Conservation (phyloP, 768 basidiomycete species). For the Lactarius vividus region DNA sequence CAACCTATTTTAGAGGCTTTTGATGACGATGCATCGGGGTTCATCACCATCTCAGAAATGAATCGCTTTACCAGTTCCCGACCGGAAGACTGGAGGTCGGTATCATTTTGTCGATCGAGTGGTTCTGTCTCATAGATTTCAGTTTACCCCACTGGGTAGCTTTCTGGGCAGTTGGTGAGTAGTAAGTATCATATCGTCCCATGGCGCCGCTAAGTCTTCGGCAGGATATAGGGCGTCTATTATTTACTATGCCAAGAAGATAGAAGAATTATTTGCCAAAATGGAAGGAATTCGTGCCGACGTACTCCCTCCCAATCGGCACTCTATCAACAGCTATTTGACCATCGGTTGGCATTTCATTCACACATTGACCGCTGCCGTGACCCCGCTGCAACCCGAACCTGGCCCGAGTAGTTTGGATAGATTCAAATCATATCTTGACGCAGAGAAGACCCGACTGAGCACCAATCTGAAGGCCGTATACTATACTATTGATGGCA, state of each 20-base stretch:
- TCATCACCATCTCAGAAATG: constrained; percentile 35
- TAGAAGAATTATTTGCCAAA: constrained; percentile 15
- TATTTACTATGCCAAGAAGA: constrained; percentile 19
- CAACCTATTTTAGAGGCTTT: constrained; percentile 35
- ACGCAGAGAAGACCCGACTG: constrained; percentile 32
- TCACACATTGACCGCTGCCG: constrained; percentile 13
- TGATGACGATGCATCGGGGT: constrained; percentile 38
- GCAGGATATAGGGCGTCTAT: constrained; percentile 19
- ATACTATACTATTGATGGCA: constrained; percentile 33
- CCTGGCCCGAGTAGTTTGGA: neutral
- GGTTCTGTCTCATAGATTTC: neutral
- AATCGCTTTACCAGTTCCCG: constrained; percentile 34
- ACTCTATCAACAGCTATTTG: constrained; percentile 3
- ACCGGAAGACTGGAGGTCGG: constrained; percentile 33
- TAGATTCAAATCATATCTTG: constrained; percentile 29
- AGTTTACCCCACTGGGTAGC: constrained; percentile 35
- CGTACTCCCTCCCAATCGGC: constrained; percentile 15
- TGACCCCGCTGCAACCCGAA: neutral
- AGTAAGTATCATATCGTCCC: neutral
- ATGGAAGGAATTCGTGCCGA: constrained; percentile 18
- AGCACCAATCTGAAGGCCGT: constrained; percentile 29
- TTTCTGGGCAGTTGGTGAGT: constrained; percentile 33
- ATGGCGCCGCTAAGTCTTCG: neutral
- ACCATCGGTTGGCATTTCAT: neutral
- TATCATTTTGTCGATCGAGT: neutral